These are phyloP conservation scores for Nitzschia inconspicua DNA, from an alignment of 108 stramenopile genomes.

Conservation along the genomic window DNA sequence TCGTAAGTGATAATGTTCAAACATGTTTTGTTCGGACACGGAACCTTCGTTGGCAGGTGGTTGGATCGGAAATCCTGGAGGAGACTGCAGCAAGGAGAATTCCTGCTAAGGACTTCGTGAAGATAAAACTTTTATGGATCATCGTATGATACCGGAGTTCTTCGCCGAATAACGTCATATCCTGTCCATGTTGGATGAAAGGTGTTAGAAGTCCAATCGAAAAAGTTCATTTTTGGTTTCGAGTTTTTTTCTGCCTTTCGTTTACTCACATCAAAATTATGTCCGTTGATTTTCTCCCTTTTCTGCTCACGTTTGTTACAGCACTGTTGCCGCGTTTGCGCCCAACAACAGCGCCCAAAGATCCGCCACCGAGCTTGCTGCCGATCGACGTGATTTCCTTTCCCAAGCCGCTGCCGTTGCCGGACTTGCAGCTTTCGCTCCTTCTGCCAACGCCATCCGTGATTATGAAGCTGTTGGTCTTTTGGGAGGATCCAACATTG, in stretches of 20 bases:
- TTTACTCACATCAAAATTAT: background rate
- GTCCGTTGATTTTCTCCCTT: background rate
- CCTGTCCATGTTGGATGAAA: too few relatives aligned
- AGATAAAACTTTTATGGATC: too few relatives aligned
- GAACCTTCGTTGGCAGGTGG: too few relatives aligned
- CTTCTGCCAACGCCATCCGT: slow-evolving; percentile 75
- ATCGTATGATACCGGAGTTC: too few relatives aligned
- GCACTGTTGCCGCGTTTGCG: slow-evolving; percentile 78
- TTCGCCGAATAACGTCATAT: too few relatives aligned
- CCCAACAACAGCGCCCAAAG: slow-evolving; percentile 43
- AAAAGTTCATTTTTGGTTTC: background rate
- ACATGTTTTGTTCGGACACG: too few relatives aligned
- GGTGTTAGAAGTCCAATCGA: too few relatives aligned
- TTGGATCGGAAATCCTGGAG: too few relatives aligned
- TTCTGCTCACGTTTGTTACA: slow-evolving; percentile 30
- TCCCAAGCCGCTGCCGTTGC: slow-evolving; percentile 69
- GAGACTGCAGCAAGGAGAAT: too few relatives aligned
- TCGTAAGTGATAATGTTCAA: slow-evolving; percentile 87
- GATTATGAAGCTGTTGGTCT: slow-evolving; percentile 79
- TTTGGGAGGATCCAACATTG: slow-evolving; percentile 74
- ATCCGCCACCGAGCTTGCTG: slow-evolving; percentile 59
- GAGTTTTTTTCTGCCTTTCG: background rate
- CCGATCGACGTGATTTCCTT: slow-evolving; percentile 82
- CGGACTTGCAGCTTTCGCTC: slow-evolving; percentile 52
- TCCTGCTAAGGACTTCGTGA: too few relatives aligned